These are phyloP conservation scores for Lipomyces anomalus DNA, from an alignment of 805 yeast genomes.

Conservation along the genomic window DNA sequence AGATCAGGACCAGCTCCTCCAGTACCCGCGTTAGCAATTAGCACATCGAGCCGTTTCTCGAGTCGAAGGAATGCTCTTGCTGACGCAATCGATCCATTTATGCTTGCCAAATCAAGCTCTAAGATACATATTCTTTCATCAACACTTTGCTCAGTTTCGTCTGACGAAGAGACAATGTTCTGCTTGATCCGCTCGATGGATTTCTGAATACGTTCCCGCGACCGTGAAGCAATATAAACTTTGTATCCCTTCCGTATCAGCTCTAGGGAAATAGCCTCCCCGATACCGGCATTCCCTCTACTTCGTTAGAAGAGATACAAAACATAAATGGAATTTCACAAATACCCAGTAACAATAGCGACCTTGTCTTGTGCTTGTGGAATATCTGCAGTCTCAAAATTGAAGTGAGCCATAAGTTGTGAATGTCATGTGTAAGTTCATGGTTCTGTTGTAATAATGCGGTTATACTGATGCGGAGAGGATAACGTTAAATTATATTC, in stretches of 20 bases:
- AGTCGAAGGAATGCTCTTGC: slow-evolving; percentile 36
- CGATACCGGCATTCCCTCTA: slow-evolving; percentile 23
- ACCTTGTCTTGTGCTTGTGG: too few species aligned
- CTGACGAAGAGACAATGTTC: not conserved
- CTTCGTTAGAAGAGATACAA: too few species aligned
- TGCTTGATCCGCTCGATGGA: slow-evolving; percentile 17
- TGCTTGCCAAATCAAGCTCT: slow-evolving; percentile 17
- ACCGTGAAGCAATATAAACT: slow-evolving; percentile 18
- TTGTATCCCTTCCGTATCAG: slow-evolving; percentile 20
- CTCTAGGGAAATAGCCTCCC: slow-evolving; percentile 18
- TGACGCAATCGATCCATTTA: slow-evolving; percentile 12
- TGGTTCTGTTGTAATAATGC: too few species aligned
- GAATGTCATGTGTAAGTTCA: too few species aligned
- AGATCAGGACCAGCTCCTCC: slow-evolving; percentile 18
- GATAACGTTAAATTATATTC: too few species aligned
- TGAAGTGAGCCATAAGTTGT: too few species aligned
- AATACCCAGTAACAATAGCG: too few species aligned
- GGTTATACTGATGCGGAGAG: too few species aligned
- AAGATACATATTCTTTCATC: slow-evolving; percentile 12
- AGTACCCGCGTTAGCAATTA: slow-evolving; percentile 71
- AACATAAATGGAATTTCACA: too few species aligned
- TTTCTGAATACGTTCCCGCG: slow-evolving; percentile 10
- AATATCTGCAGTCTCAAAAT: too few species aligned
- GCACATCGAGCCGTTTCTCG: slow-evolving; percentile 49
- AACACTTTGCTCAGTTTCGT: slow-evolving; percentile 4